A percentile compares a stretch with the other conserved stretches of the same genome.
phyloP scores from a whole-genome alignment of 345 rosid species.

The Eucalyptus tenuipes region DNA sequence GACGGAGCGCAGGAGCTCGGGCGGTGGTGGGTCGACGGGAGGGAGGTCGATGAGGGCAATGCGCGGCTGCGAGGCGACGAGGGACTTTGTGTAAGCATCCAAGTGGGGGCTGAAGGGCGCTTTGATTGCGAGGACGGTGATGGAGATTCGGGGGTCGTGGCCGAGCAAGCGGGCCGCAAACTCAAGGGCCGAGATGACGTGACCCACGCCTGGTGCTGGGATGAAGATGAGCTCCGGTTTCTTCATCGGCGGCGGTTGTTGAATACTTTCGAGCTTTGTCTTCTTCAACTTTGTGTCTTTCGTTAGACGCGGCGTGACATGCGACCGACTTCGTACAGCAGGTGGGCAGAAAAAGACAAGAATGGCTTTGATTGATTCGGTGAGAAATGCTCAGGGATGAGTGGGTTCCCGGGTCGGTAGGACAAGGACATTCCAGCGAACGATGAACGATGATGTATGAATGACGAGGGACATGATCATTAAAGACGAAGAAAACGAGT shows the following conservation, averaged over 20 bases:
- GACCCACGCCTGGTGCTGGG: constrained; percentile 23
- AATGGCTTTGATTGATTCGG: neutral
- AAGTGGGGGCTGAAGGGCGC: neutral
- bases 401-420: neutral
- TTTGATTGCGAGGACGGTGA: constrained; percentile 14
- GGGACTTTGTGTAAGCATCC: neutral
- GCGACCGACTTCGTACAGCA: neutral
- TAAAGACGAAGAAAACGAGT: neutral
- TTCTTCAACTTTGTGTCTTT: neutral
- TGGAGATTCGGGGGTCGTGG: constrained; percentile 10
- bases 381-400: fast-evolving
- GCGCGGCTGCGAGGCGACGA: constrained; percentile 4
- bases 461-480: neutral
- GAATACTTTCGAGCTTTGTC: neutral
- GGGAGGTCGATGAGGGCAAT: constrained; percentile 21
- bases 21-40: constrained; percentile 4
- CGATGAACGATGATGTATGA: neutral
- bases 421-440: neutral
- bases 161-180: constrained; percentile 26
- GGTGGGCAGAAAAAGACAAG: neutral
- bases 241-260: neutral
- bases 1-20: neutral
- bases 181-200: constrained; percentile 31
- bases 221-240: constrained; percentile 19
- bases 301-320: neutral